Evolutionary conservation across 805 yeast genomes (phyloP), one percentile per base, ranked within the genome.

Genomic region (Yarrowia keelungensis): DNA sequence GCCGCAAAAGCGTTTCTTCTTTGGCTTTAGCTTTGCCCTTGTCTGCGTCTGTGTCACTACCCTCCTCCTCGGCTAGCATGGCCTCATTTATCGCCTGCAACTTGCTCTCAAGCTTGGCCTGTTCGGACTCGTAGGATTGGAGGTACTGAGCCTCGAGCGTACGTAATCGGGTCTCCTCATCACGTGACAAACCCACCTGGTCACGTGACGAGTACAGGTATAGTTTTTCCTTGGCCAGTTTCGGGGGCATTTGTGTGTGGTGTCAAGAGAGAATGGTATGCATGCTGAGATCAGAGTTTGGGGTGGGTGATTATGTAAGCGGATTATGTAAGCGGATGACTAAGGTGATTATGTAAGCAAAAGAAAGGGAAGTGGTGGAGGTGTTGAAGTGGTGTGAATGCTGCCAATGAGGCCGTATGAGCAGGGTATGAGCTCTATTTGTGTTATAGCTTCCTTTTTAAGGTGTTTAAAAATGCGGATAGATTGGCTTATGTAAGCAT

Each of bases 171-270:
- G 5, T n/a, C 42, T 59, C 65, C 38, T 59, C 65, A 16, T 59
- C 65, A 45, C 51, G 51, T 59, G 51, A 12, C 19, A 59, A 35
- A 35, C 42, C 35, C 2, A 14, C 16, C 9, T 32, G 51, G 43
- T 59, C 65, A 43, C 64, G 64, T 32, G 64, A n/a, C 9, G 65
- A 43, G 51, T 59, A 59, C n/a, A 59, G 51, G 12, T 59, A 59
- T 8, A 59, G 51, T 35, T 59, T 59, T 8, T 59, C 19, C 32
- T 16, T 3, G 11, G 41, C n/a, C 14, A 59, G 51, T 16, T 35
- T 41, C 3, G 35, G 32, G 0, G 51, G 42, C 42, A 36, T 38
- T 22, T 41, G 22, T 26, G 14, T 22, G 32, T 26, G 7, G 32
- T 26, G 45, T 19, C 19, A 22, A 10, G 45, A 14, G 14, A 11